Evolutionary conservation across 2,329 filamentous ascomycete species (phyloP).

Genomic region (Penicillium sp.): DNA sequence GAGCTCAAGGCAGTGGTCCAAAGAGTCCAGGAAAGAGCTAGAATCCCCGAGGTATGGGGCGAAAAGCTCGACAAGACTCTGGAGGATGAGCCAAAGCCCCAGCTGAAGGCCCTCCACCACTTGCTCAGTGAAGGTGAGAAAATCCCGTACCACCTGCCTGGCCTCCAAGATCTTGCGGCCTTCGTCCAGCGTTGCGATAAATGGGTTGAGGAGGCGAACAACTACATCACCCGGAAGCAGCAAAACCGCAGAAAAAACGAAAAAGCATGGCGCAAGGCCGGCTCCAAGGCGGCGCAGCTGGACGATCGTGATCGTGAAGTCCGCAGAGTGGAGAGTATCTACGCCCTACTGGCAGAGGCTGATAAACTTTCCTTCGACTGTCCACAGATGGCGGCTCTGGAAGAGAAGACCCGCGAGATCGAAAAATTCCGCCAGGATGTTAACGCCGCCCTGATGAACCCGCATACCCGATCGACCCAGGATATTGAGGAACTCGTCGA

Average conservation of each 20-base stretch:
- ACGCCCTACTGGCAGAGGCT: constrained; percentile 78
- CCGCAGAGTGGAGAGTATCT: constrained; percentile 85
- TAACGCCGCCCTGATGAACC: constrained; percentile 67
- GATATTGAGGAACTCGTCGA: constrained; percentile 92
- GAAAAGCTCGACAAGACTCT: constrained; percentile 84
- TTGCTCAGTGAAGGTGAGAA: constrained; percentile 92
- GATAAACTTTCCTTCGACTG: constrained; percentile 90
- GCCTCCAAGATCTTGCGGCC: constrained; percentile 75
- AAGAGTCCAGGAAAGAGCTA: constrained; percentile 83
- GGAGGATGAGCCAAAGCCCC: constrained; percentile 79
- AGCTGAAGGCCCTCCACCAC: constrained; percentile 80
- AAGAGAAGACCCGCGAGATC: constrained; percentile 82
- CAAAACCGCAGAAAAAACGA: constrained; percentile 96
- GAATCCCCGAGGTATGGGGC: constrained; percentile 83
- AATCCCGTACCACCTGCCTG: constrained; percentile 86
- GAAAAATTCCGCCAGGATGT: constrained; percentile 80
- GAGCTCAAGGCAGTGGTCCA: constrained; percentile 66
- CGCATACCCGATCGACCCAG: constrained; percentile 63
- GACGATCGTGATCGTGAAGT: constrained; percentile 83
- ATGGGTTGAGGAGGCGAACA: constrained; percentile 96
- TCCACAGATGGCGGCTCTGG: constrained; percentile 81
- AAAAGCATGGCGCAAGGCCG: constrained; percentile 75
- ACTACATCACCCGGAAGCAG: constrained; percentile 95
- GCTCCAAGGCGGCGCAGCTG: constrained; percentile 71
- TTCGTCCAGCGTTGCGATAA: constrained; percentile 97